Evolutionary conservation across 345 rosid genomes (phyloP).

Genomic region (Geranium brycei): DNA sequence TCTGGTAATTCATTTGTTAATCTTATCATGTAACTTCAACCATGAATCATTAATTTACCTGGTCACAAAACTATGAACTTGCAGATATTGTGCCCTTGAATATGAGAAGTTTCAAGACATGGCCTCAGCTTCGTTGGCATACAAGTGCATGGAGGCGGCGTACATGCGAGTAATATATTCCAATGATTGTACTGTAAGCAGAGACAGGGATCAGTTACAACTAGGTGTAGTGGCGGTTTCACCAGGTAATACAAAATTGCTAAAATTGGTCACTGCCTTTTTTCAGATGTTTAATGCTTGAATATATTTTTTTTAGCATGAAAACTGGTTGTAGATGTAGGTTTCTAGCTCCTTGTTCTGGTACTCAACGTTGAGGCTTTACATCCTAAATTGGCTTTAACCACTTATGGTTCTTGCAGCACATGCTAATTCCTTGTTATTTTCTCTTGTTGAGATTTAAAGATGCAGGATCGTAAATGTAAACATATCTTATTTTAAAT

Average conservation of each 20-base stretch:
- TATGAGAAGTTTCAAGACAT: slow-evolving; percentile 11
- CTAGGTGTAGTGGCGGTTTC: slow-evolving; percentile 1
- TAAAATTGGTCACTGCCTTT: too few species aligned
- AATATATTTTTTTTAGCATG: background rate
- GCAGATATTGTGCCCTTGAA: slow-evolving; percentile 10
- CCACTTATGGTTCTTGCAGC: background rate
- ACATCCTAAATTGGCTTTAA: background rate
- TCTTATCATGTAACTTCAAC: too few species aligned
- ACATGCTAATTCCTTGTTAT: too few species aligned
- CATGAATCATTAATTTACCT: too few species aligned
- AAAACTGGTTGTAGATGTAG: background rate
- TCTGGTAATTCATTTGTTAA: too few species aligned
- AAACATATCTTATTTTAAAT: too few species aligned
- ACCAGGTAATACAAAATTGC: slow-evolving; percentile 4
- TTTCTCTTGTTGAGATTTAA: too few species aligned
- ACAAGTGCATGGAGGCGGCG: slow-evolving; percentile 12
- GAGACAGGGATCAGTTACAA: slow-evolving; percentile 7
- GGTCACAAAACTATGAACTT: background rate
- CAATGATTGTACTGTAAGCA: slow-evolving; percentile 2
- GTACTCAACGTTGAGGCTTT: background rate
- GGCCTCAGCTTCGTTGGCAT: slow-evolving; percentile 10
- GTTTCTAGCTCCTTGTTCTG: background rate
- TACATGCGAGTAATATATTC: slow-evolving; percentile 9
- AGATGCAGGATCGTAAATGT: too few species aligned
- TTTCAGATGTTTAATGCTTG: too few species aligned